These are phyloP conservation scores for Cenchrus americanus DNA, from an alignment of 176 grass and related monocot species.

Conservation along the genomic window DNA sequence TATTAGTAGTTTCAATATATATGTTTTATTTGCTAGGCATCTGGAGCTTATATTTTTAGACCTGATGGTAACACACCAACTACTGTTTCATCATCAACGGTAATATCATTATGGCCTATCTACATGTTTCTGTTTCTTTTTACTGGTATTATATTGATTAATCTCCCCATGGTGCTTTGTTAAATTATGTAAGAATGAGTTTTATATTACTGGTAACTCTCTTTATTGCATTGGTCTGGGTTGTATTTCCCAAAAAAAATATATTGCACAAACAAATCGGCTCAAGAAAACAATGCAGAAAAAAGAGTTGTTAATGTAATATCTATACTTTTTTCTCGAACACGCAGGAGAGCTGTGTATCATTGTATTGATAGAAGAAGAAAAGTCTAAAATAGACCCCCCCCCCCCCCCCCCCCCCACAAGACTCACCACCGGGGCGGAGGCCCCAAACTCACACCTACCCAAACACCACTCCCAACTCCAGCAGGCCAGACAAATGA, in stretches of 20 bases:
- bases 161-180: background rate
- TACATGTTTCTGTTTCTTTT: background rate
- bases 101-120: conserved; percentile 36
- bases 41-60: conserved; percentile 92
- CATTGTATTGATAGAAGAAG: too few species aligned
- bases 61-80: conserved; percentile 70
- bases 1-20: conserved; percentile 11
- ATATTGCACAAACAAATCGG: background rate
- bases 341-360: too few species aligned
- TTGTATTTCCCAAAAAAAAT: background rate
- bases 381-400: too few species aligned
- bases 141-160: background rate
- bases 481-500: too few species aligned
- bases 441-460: too few species aligned
- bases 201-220: conserved; percentile 24
- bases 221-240: background rate
- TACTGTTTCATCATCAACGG: conserved; percentile 55
- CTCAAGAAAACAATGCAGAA: background rate
- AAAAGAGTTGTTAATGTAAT: background rate
- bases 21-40: conserved; percentile 59
- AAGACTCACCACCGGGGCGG: too few species aligned
- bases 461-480: too few species aligned
- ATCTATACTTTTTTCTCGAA: too few species aligned
- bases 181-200: background rate
- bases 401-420: too few species aligned